Conservation (phyloP, 306 rosid species). For the Castanospermum australe region DNA sequence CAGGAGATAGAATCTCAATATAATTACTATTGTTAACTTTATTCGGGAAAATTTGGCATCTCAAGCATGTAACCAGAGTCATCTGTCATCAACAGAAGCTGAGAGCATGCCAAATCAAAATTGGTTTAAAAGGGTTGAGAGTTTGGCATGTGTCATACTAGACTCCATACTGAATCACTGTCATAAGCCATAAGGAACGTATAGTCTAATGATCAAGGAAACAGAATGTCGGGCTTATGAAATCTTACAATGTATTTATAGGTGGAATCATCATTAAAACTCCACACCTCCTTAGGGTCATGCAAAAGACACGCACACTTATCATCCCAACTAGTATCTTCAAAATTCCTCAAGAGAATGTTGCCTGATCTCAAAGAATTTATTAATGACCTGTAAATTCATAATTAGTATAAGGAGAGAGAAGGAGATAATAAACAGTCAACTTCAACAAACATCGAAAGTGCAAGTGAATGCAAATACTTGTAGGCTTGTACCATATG, state of each 20-base stretch:
- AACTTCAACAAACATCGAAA: too few relatives aligned
- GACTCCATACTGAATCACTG: conserved; percentile 16
- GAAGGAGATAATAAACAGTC: conserved; percentile 6
- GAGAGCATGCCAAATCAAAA: conserved; percentile 15
- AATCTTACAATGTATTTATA: conserved; percentile 83
- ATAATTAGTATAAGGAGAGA: conserved; percentile 28
- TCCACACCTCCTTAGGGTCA: conserved; percentile 77
- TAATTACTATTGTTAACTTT: not conserved
- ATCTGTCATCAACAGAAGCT: conserved; percentile 8
- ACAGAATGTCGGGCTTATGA: too few relatives aligned
- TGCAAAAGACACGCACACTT: conserved; percentile 76
- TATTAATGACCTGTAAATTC: conserved; percentile 62
- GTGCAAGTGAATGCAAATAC: not conserved
- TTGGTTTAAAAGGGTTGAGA: conserved; percentile 1
- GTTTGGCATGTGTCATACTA: not conserved
- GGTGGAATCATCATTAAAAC: conserved; percentile 76
- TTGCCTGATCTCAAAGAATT: conserved; percentile 81
- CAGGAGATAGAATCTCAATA: conserved; percentile 40
- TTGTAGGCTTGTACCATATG: too few relatives aligned
- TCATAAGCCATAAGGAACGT: conserved; percentile 13
- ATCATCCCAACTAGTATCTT: conserved; percentile 66
- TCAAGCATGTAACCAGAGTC: conserved; percentile 3
- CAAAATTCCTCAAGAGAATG: conserved; percentile 42
- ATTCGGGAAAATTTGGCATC: not conserved
- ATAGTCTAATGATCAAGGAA: not conserved